Evolutionary conservation across 1,139 yeast species (phyloP).

Genomic region (Nakaseomyces uthaithaninus): DNA sequence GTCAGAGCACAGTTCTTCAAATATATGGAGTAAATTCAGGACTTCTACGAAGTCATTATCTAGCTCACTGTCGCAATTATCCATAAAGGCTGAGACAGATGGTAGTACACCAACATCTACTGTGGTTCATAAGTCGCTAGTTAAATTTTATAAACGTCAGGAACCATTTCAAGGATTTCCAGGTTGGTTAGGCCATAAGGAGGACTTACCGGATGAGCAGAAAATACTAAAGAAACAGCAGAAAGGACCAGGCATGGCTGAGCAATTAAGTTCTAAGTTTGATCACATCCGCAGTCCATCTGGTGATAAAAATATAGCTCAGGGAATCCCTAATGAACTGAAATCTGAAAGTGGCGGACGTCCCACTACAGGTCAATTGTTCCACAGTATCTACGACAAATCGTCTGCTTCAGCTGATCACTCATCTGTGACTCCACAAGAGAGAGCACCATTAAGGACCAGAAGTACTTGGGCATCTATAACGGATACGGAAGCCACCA

Average conservation of each 20-base stretch:
- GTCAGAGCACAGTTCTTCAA: slow-evolving; percentile 14
- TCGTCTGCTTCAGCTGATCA: slow-evolving; percentile 4
- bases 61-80: slow-evolving; percentile 24
- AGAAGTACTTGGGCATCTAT: slow-evolving; percentile 4
- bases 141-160: slow-evolving; percentile 28
- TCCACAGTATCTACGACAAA: slow-evolving; percentile 19
- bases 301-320: slow-evolving; percentile 13
- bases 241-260: slow-evolving; percentile 8
- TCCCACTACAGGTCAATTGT: slow-evolving; percentile 19
- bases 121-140: slow-evolving; percentile 35
- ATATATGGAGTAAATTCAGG: slow-evolving; percentile 30
- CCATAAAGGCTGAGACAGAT: slow-evolving; percentile 34
- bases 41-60: slow-evolving; percentile 29
- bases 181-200: slow-evolving; percentile 36
- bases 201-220: slow-evolving; percentile 30
- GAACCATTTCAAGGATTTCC: slow-evolving; percentile 35
- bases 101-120: slow-evolving; percentile 34
- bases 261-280: slow-evolving; percentile 11
- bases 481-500: background rate
- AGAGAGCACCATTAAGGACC: slow-evolving; percentile 4
- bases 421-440: slow-evolving; percentile 4
- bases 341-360: slow-evolving; percentile 6
- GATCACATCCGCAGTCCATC: slow-evolving; percentile 8
- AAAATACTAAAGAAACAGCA: slow-evolving; percentile 24
- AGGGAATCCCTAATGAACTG: too few species aligned